phyloP scores from a whole-genome alignment of 345 rosid species.

The Hypericum perforatum region DNA sequence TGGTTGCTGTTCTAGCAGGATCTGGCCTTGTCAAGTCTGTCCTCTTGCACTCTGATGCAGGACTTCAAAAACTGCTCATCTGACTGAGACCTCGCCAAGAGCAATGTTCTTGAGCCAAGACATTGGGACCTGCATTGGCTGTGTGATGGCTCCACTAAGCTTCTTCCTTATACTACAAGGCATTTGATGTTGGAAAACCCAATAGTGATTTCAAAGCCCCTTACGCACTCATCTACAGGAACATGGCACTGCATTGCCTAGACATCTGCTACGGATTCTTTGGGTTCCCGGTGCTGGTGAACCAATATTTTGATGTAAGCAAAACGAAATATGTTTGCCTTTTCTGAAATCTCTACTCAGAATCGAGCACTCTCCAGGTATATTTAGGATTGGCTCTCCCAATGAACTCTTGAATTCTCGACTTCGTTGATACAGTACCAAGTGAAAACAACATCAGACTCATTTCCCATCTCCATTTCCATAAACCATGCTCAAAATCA shows the following conservation, averaged over 20 bases:
- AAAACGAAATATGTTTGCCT: too few species aligned
- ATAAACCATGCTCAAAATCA: too few species aligned
- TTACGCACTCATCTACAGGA: slow-evolving; percentile 78
- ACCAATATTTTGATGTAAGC: slow-evolving; percentile 58
- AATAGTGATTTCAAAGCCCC: slow-evolving; percentile 85
- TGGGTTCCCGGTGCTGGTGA: slow-evolving; percentile 62
- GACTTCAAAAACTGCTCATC: slow-evolving; percentile 86
- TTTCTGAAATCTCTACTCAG: too few species aligned
- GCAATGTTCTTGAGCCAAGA: slow-evolving; percentile 86
- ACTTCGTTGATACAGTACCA: too few species aligned
- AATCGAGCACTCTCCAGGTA: too few species aligned
- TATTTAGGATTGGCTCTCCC: too few species aligned
- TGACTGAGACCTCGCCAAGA: slow-evolving; percentile 68
- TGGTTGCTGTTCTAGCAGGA: slow-evolving; percentile 78
- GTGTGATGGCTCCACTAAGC: slow-evolving; percentile 65
- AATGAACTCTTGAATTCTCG: too few species aligned
- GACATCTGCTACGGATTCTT: too few species aligned
- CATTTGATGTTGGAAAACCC: slow-evolving; percentile 84
- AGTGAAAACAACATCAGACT: too few species aligned
- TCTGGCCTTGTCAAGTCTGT: slow-evolving; percentile 90
- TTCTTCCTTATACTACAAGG: slow-evolving; percentile 85
- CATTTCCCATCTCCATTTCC: too few species aligned
- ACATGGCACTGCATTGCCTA: slow-evolving; percentile 60
- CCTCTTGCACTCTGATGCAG: slow-evolving; percentile 81
- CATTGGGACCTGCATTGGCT: slow-evolving; percentile 69